Conservation (phyloP, 179 eudicot species). For the Beta corolliflora region DNA sequence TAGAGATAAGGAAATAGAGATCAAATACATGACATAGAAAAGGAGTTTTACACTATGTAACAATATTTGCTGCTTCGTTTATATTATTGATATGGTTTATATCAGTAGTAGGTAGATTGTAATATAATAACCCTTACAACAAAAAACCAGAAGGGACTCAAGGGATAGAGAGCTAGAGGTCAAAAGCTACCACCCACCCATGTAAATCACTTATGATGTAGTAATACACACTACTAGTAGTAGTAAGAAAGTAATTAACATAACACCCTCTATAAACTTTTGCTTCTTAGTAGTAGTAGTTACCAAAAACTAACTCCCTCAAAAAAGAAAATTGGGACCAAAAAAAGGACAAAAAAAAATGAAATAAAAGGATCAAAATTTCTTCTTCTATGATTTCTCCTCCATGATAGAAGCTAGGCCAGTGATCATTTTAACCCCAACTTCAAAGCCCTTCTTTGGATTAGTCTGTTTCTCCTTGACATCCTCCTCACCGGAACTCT, state of each 20-base stretch:
- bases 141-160: slow-evolving; percentile 44
- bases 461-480: slow-evolving; percentile 26
- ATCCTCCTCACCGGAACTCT: slow-evolving; percentile 49
- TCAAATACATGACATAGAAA: background rate
- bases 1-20: background rate
- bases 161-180: slow-evolving; percentile 29
- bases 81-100: slow-evolving; percentile 34
- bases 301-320: slow-evolving; percentile 38
- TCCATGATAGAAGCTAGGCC: slow-evolving; percentile 42
- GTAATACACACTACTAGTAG: slow-evolving; percentile 1
- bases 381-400: slow-evolving; percentile 32
- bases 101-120: slow-evolving; percentile 22
- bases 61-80: slow-evolving; percentile 15
- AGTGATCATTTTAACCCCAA: slow-evolving; percentile 32
- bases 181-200: slow-evolving; percentile 36
- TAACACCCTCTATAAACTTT: slow-evolving; percentile 19
- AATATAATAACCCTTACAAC: slow-evolving; percentile 42
- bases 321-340: slow-evolving; percentile 13
- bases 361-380: slow-evolving; percentile 30
- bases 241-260: slow-evolving; percentile 25
- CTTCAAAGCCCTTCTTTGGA: slow-evolving; percentile 21
- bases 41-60: background rate
- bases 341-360: background rate
- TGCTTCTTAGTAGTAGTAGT: slow-evolving; percentile 29
- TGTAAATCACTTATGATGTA: slow-evolving; percentile 21